Evolutionary conservation across 2,329 filamentous ascomycete species (phyloP).

Genomic region (Lizonia empirigonia): DNA sequence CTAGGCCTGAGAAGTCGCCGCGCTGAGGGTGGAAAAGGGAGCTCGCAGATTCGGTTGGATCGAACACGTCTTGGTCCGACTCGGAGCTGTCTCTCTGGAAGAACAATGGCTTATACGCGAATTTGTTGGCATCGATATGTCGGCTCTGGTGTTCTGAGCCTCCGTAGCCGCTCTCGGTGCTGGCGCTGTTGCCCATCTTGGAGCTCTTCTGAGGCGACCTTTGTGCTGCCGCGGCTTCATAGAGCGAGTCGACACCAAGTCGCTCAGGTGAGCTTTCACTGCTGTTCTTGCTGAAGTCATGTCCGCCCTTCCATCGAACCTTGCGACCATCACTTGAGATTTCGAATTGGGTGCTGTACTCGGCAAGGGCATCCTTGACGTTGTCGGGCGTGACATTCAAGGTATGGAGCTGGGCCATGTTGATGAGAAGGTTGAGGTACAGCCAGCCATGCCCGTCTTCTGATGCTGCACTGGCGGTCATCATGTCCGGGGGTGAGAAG

Average conservation of each 20-base stretch:
- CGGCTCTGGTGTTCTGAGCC: slow-evolving; percentile 26
- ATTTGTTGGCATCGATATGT: slow-evolving; percentile 40
- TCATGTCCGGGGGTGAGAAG: slow-evolving; percentile 64
- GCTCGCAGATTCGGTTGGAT: slow-evolving; percentile 32
- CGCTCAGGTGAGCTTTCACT: slow-evolving; percentile 60
- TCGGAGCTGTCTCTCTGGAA: slow-evolving; percentile 53
- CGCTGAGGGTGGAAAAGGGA: slow-evolving; percentile 39
- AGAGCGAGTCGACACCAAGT: slow-evolving; percentile 55
- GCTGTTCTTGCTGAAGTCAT: slow-evolving; percentile 67
- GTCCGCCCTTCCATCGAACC: slow-evolving; percentile 77
- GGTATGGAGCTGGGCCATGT: slow-evolving; percentile 83
- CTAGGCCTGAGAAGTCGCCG: slow-evolving; percentile 51
- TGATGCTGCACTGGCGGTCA: slow-evolving; percentile 58
- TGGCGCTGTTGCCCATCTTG: slow-evolving; percentile 29
- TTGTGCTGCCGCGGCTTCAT: slow-evolving; percentile 48
- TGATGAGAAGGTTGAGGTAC: slow-evolving; percentile 79
- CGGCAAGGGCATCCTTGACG: slow-evolving; percentile 71
- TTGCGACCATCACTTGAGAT: slow-evolving; percentile 78
- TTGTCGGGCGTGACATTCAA: slow-evolving; percentile 81
- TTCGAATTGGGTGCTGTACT: slow-evolving; percentile 76
- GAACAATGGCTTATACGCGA: slow-evolving; percentile 56
- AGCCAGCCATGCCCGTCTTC: slow-evolving; percentile 77
- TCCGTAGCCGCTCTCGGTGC: slow-evolving; percentile 25
- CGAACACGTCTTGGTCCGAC: slow-evolving; percentile 47
- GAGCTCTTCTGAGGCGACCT: slow-evolving; percentile 36